These are phyloP conservation scores for Sporothrix dimorphospora DNA, from an alignment of 2,329 filamentous ascomycete species.

Conservation along the genomic window DNA sequence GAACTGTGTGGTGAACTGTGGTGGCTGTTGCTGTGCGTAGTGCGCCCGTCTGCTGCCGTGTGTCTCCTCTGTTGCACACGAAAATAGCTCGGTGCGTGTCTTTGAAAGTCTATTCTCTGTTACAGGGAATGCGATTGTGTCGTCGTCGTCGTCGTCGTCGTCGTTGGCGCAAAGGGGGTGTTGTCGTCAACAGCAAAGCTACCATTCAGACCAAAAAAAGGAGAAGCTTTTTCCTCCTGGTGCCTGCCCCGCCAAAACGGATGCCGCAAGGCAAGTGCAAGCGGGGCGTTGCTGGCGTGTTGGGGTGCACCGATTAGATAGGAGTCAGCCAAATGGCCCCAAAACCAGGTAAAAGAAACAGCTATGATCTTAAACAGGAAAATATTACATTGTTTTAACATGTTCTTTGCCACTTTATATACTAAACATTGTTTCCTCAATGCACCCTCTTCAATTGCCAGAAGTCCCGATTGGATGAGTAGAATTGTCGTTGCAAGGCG, in stretches of 20 bases:
- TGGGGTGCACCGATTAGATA: not conserved
- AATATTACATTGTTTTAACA: not conserved
- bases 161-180: not conserved
- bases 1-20: not conserved
- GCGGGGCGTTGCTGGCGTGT: not conserved
- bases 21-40: not conserved
- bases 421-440: not conserved
- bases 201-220: not conserved
- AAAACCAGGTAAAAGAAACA: not conserved
- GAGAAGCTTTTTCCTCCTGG: conserved; percentile 20
- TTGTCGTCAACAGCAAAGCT: not conserved
- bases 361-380: too few relatives aligned
- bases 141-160: not conserved
- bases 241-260: conserved; percentile 7
- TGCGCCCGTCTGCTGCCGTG: not conserved
- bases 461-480: not conserved
- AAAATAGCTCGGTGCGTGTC: too few relatives aligned
- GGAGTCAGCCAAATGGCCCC: not conserved
- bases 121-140: too few relatives aligned
- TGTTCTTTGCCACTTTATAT: not conserved
- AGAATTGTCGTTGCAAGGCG: not conserved
- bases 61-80: not conserved
- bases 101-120: too few relatives aligned
- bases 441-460: not conserved
- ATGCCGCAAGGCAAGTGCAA: not conserved